phyloP scores from a whole-genome alignment of 2,329 filamentous ascomycete genomes.

The Colletotrichum sp. region DNA sequence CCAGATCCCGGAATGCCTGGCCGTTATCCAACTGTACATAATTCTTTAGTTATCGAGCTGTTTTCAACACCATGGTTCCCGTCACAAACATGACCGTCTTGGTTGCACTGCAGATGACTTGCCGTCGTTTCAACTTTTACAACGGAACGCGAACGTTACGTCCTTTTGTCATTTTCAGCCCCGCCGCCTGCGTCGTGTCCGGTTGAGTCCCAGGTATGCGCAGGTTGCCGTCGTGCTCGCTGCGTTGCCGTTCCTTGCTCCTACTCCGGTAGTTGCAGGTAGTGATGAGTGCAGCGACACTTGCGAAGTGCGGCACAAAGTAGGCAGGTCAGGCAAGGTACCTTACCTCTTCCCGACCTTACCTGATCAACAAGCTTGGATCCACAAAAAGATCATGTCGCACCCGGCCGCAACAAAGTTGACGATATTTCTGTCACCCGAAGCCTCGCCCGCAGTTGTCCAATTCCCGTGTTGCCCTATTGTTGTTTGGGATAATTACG shows the following conservation, averaged over 20 bases:
- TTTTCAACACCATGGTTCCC: not conserved
- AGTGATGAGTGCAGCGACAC: not conserved
- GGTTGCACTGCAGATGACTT: not conserved
- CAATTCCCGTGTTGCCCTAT: not conserved
- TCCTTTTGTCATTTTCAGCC: not conserved
- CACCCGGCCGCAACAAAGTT: not conserved
- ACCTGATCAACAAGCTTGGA: not conserved
- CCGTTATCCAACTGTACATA: not conserved
- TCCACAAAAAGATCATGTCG: not conserved
- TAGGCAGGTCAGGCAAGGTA: not conserved
- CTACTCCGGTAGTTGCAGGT: not conserved
- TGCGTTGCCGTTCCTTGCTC: not conserved
- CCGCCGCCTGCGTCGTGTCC: not conserved
- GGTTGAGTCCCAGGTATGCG: not conserved
- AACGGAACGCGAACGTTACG: not conserved
- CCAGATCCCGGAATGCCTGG: not conserved
- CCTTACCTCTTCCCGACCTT: not conserved
- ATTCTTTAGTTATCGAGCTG: not conserved
- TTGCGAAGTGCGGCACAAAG: not conserved
- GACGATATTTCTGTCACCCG: not conserved
- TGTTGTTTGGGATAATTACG: not conserved
- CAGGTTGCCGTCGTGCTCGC: not conserved
- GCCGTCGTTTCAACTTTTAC: constrained; percentile 5
- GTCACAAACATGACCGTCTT: not conserved
- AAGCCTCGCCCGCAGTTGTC: not conserved